Conservation (phyloP, 495 filamentous ascomycete species). For the Podospora pseudocomata region DNA sequence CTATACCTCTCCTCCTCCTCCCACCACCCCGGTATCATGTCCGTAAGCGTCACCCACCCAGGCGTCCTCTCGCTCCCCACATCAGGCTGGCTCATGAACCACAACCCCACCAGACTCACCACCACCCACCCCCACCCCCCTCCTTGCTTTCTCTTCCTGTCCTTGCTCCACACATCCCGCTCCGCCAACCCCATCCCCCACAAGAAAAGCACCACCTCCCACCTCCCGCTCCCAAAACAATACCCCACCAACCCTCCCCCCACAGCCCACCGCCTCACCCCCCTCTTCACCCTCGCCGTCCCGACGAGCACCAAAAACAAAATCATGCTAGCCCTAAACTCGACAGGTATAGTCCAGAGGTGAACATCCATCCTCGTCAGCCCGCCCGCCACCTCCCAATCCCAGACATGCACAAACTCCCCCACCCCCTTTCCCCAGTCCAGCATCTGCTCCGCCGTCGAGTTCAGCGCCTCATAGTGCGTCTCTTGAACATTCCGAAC, state of each 20-base stretch:
- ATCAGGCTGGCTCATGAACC: conserved; percentile 44
- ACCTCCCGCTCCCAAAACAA: conserved; percentile 32
- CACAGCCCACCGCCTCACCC: conserved; percentile 24
- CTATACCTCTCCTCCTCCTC: conserved; percentile 35
- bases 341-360: conserved; percentile 71
- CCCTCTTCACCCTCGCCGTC: conserved; percentile 29
- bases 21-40: conserved; percentile 40
- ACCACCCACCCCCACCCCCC: conserved; percentile 15
- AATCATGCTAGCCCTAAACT: conserved; percentile 62
- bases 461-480: conserved; percentile 28
- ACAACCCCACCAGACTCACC: conserved; percentile 33
- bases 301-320: conserved; percentile 60
- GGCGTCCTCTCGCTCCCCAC: conserved; percentile 34
- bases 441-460: conserved; percentile 5
- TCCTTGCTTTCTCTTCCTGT: conserved; percentile 1
- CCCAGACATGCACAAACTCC: conserved; percentile 41
- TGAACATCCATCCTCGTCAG: conserved; percentile 60
- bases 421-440: conserved; percentile 27
- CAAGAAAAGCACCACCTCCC: conserved; percentile 45
- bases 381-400: conserved; percentile 39
- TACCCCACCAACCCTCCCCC: conserved; percentile 31
- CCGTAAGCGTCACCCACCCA: conserved; percentile 40
- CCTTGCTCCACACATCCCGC: conserved; percentile 31
- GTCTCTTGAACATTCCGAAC: conserved; percentile 41
- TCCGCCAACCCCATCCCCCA: conserved; percentile 42